Evolutionary conservation across 148 eudicot species (phyloP), one percentile per base, ranked within the genome.

Genomic region (Gaultheria prostrata): DNA sequence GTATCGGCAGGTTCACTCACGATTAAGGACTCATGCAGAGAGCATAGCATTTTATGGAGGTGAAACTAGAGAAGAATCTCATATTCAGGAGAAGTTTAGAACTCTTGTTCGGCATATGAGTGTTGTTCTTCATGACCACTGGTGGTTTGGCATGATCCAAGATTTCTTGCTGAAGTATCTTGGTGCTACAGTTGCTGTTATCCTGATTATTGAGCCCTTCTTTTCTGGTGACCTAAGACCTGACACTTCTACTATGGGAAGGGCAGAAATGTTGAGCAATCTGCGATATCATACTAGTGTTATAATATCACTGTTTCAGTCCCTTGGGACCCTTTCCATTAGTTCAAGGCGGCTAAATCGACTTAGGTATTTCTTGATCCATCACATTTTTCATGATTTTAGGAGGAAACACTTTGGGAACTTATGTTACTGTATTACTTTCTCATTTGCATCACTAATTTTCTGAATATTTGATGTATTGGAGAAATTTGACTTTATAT

Each of bases 131-230:
- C 99, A 97, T 82, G 97, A 97, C 75, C 97, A 97, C 84, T 97
- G 99, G 99, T 97, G 99, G 99, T 97, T 97, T 90, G 99, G 99
- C 83, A 97, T 97, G 99, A 93, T 97, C 83, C 99, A 97, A 82
- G 99, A 97, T 85, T 97, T 97, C 90, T 87, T 97, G 70, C 81
- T 94, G 83, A 94, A 97, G 90, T 97, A 97, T 89, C 98, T 97
- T 81, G 99, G 99, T 77, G 99, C 99, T 54, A 97, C 99, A 65
- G 94, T 97, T 85, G 99, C 97, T 85, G 99, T 97, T 88, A 86
- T 97, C 86, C 87, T 97, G 85, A 97, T 97, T 79, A 97, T 97
- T 80, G 99, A 97, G 88, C 99, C 99, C 80, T 97, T 97, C 86
- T 97, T 97, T 84, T 92, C 99, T 90, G 99, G 99, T 26, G 86